phyloP scores from a whole-genome alignment of 176 grass and related monocot species.

The Saccharum spontaneum region DNA sequence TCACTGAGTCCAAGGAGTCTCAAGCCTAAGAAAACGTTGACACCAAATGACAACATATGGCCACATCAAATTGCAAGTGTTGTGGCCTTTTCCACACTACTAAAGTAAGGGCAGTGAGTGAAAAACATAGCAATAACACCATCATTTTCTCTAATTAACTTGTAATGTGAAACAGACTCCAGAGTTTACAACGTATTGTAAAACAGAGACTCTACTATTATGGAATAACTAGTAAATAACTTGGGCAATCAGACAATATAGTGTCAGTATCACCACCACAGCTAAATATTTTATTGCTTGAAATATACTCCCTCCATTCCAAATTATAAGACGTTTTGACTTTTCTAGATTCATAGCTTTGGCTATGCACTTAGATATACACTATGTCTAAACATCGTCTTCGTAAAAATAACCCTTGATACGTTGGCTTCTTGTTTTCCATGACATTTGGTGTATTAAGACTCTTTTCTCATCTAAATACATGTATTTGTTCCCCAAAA shows the following conservation, averaged over 20 bases:
- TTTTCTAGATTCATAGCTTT: no score
- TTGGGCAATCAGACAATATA: no score
- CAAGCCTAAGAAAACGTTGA: neutral
- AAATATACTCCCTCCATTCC: neutral
- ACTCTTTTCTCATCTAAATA: no score
- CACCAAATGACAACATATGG: neutral
- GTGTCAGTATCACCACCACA: neutral
- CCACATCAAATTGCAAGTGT: neutral
- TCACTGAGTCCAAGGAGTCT: neutral
- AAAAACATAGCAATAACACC: neutral
- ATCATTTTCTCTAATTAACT: neutral
- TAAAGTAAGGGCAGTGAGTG: neutral
- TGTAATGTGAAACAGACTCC: neutral
- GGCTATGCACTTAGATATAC: no score
- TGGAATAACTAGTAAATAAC: neutral
- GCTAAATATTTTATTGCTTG: constrained; percentile 4
- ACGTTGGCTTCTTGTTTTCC: no score
- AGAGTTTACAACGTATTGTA: neutral
- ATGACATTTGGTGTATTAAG: no score
- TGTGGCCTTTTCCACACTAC: neutral
- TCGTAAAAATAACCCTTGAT: no score
- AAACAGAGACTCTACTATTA: neutral
- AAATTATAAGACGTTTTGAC: no score
- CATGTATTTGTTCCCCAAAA: no score
- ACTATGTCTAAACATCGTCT: no score